phyloP scores from a whole-genome alignment of 2,329 filamentous ascomycete genomes.

The Botrytis hyacinthi region DNA sequence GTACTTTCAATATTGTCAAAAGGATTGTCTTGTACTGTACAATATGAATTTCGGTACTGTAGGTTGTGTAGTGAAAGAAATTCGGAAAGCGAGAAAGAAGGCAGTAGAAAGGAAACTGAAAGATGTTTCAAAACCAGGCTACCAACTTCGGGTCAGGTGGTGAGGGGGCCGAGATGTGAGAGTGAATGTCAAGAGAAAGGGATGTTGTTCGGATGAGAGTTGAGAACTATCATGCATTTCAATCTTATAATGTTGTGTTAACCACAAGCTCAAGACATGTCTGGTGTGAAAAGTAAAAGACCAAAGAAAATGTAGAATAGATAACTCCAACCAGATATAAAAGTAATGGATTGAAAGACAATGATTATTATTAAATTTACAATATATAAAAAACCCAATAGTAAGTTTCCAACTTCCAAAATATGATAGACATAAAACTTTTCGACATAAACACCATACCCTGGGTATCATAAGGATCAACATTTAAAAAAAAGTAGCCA shows the following conservation, averaged over 20 bases:
- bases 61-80: background rate
- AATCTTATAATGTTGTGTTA: background rate
- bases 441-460: conserved; percentile 7
- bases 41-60: background rate
- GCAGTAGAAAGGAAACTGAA: background rate
- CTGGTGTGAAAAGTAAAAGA: background rate
- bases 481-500: conserved; percentile 31
- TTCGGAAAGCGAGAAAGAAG: background rate
- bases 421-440: background rate
- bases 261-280: too few relatives aligned
- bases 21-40: background rate
- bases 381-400: background rate
- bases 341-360: background rate
- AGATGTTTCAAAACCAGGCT: background rate
- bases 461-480: conserved; percentile 19
- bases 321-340: background rate
- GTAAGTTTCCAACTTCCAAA: background rate
- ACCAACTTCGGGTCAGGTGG: background rate
- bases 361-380: background rate
- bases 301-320: background rate
- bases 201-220: background rate
- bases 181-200: background rate
- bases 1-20: background rate
- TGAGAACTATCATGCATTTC: background rate
- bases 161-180: background rate